A percentile compares a stretch with the other conserved stretches of the same genome.
Conservation (phyloP, 306 rosid species). For the Malus asiatica region DNA sequence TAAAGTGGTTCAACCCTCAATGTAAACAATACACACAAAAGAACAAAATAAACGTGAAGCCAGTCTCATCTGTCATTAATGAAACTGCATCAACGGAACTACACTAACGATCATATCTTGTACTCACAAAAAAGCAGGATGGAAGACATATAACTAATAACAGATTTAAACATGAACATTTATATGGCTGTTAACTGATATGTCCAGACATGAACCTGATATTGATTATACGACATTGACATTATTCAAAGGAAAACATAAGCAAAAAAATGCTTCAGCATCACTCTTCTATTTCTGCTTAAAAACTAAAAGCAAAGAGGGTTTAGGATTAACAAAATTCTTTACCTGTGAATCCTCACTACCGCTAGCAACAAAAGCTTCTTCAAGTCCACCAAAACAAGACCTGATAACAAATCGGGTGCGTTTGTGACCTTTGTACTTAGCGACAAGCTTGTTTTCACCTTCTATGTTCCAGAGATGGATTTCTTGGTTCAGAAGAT, state of each 20-base stretch:
- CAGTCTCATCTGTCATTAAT: neutral
- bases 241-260: neutral
- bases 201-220: neutral
- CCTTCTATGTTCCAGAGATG: conserved; percentile 90
- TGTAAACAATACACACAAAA: neutral
- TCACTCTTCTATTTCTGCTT: neutral
- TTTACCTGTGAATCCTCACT: conserved; percentile 99
- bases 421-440: conserved; percentile 79
- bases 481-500: conserved; percentile 88
- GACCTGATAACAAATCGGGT: conserved; percentile 78
- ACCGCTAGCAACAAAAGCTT: conserved; percentile 94
- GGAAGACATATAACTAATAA: neutral
- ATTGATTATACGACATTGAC: neutral
- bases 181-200: neutral
- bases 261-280: neutral
- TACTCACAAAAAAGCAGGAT: neutral
- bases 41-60: neutral
- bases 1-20: neutral
- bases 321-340: conserved; percentile 11
- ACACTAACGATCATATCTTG: neutral
- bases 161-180: neutral
- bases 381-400: conserved; percentile 87
- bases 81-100: neutral
- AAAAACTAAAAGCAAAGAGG: neutral
- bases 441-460: conserved; percentile 53